phyloP scores from a whole-genome alignment of 108 stramenopile species.

The Skeletonema menzelii region DNA sequence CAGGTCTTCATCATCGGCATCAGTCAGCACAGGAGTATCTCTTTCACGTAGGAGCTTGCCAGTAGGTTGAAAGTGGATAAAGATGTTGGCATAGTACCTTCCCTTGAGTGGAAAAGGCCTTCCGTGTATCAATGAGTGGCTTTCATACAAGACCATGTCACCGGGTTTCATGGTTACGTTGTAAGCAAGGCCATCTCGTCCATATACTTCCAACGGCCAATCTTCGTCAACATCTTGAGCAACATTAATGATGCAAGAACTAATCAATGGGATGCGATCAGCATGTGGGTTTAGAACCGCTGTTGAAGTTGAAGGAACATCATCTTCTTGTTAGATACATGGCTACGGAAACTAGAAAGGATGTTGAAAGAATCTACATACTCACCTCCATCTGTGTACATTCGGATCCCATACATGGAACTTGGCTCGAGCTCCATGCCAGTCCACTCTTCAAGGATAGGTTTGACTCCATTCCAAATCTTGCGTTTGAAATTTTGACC shows the following conservation, averaged over 20 bases:
- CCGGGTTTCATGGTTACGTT: slow-evolving; percentile 81
- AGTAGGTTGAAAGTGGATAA: slow-evolving; percentile 52
- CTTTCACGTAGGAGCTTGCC: slow-evolving; percentile 33
- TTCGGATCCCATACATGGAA: slow-evolving; percentile 86
- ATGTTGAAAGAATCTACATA: not conserved
- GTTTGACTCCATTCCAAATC: slow-evolving; percentile 78
- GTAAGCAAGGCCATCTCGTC: slow-evolving; percentile 77
- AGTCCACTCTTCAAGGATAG: slow-evolving; percentile 88
- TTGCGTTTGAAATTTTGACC: slow-evolving; percentile 59
- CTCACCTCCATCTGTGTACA: slow-evolving; percentile 61
- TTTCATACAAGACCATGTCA: slow-evolving; percentile 78
- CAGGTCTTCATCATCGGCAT: slow-evolving; percentile 30
- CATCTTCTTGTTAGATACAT: too few species aligned
- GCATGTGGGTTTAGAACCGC: slow-evolving; percentile 86
- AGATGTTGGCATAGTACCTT: slow-evolving; percentile 81
- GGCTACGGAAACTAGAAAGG: too few species aligned
- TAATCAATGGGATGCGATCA: slow-evolving; percentile 87
- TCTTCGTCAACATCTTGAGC: slow-evolving; percentile 90
- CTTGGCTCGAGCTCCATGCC: slow-evolving; percentile 82
- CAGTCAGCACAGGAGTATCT: slow-evolving; percentile 33
- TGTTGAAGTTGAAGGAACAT: too few species aligned
- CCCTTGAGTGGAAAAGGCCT: slow-evolving; percentile 89
- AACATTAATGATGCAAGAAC: slow-evolving; percentile 89
- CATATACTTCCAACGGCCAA: slow-evolving; percentile 92
- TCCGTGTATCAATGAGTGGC: slow-evolving; percentile 72